Evolutionary conservation across 2,329 filamentous ascomycete genomes (phyloP), one percentile per base, ranked within the genome.

Genomic region (Aurifilum marmelostoma): DNA sequence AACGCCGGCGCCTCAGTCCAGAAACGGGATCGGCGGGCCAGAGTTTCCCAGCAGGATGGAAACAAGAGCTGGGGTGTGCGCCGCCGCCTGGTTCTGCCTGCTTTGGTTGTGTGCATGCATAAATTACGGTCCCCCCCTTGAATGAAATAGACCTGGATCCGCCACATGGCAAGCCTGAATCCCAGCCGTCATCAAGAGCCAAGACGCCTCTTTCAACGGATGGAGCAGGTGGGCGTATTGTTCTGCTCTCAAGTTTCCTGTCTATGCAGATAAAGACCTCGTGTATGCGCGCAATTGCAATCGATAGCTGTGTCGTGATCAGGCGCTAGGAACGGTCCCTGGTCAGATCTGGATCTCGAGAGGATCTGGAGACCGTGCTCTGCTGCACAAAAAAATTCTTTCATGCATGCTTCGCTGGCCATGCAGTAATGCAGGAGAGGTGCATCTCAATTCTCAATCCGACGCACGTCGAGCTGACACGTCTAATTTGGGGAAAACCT

Each of bases 341-440:
- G 52, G 27, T 32, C 24, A 1, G 52, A 56, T 56, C 52, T 29
- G 52, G 52, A 32, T 56, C 52, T 56, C 12, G 32, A 56, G 11
- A 32, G 52, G 24, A 56, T 56, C 50, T 12, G 4, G 8, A 56
- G 27, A 11, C 27, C 27, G 52, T 16, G 52, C 52, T 47, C 43
- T 47, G 43, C 7, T 47, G 43, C 21, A 47, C 43, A n/a, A 21
- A 16, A 54, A 56, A 56, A 32, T 8, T 56, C 24, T 56, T 29
- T 56, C 52, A 56, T 56, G 52, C 52, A 56, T 43, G 68, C 66
- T 65, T 64, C 32, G 68, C 65, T 70, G 65, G 60, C 68, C 32
- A 24, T 70, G 68, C 68, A 70, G 59, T n/a, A 43, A 24, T 70
- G 68, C 68, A 70, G 59, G 37, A 43, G 59, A 27, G 65, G 63